Conservation (phyloP, 495 filamentous ascomycete species). For the Amphirosellinia nigrospora region DNA sequence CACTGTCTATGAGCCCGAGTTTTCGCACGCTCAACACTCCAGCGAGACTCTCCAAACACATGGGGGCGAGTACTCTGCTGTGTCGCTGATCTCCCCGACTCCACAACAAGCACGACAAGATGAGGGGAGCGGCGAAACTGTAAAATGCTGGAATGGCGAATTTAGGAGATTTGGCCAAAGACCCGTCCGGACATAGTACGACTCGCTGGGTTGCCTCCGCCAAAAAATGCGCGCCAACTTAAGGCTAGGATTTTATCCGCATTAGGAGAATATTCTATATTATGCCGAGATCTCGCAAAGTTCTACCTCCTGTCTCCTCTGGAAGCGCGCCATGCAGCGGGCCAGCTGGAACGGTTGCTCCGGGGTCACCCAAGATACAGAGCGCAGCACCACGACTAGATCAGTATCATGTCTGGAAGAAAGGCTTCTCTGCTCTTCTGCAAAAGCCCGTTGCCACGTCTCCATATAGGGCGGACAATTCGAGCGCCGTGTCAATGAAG, state of each 20-base stretch:
- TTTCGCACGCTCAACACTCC: not conserved
- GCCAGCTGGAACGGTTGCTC: constrained; percentile 32
- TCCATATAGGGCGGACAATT: not conserved
- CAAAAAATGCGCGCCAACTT: constrained; percentile 4
- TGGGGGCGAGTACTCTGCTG: not conserved
- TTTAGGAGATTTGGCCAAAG: not conserved
- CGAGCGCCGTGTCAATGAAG: constrained; percentile 38
- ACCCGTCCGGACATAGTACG: not conserved
- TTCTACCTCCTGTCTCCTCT: constrained; percentile 25
- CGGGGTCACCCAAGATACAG: not conserved
- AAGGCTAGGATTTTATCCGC: constrained; percentile 29
- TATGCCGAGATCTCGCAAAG: constrained; percentile 25
- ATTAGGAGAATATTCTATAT: constrained; percentile 5
- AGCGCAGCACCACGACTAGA: constrained; percentile 28
- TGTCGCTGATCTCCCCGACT: not conserved
- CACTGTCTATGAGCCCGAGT: not conserved
- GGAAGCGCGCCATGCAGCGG: constrained; percentile 31
- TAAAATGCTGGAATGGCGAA: not conserved
- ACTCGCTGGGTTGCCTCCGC: not conserved
- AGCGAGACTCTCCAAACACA: not conserved
- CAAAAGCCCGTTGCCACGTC: not conserved
- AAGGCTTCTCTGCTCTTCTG: not conserved
- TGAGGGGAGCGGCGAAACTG: not conserved
- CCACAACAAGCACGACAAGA: constrained; percentile 6
- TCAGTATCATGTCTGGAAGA: constrained; percentile 35